Base-by-base conservation (phyloP, 169 alveolate genomes). In the Pseudocohnilembus persalinus region DNA sequence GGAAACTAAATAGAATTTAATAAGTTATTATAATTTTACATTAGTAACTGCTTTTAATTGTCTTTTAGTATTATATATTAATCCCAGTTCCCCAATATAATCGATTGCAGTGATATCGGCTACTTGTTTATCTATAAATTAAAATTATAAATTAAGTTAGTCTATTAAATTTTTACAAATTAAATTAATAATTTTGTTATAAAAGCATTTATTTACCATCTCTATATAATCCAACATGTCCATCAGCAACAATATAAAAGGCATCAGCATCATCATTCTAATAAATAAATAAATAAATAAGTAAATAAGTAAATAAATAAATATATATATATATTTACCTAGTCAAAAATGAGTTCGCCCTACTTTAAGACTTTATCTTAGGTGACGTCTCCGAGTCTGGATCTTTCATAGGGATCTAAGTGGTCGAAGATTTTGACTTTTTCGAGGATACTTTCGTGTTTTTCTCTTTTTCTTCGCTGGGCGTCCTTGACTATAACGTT, bases 201-300 rank as follows among this genome's bases (percentile, higher is more conserved):
- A 63, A 64, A 79, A 73, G 4, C 4, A n/a, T 15, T n/a, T 15
- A 73, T n/a, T 73, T 31, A 34, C 63, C 4, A 33, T 49, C 30
- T 73, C 0, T 15, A 78, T 33, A 84, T 81, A 78, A 93, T 92
- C 87, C 92, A 49, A 49, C 99, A n/a, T 93, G 89, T 29, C 99
- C 99, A 85, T 97, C 98, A 85, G 94, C 93, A 34, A 97, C 90
- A 86, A 98, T 94, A 93, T 94, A 98, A 91, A 98, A 97, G 49
- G 97, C 94, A 85, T 97, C 95, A 64, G 99, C 99, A 27, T 81
- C 85, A 77, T 97, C 99, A 31, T 99, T 99, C 82, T 77, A 33
- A 33, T 15, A 33, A 33, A 33, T 77, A 31, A 33, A 76, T 16
- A 63, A 79, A 63, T 25, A 79, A 31, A 31, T 33, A 27, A 25